Evolutionary conservation across 2,329 filamentous ascomycete genomes (phyloP).

Genomic region (Talaromyces amestolkiae): DNA sequence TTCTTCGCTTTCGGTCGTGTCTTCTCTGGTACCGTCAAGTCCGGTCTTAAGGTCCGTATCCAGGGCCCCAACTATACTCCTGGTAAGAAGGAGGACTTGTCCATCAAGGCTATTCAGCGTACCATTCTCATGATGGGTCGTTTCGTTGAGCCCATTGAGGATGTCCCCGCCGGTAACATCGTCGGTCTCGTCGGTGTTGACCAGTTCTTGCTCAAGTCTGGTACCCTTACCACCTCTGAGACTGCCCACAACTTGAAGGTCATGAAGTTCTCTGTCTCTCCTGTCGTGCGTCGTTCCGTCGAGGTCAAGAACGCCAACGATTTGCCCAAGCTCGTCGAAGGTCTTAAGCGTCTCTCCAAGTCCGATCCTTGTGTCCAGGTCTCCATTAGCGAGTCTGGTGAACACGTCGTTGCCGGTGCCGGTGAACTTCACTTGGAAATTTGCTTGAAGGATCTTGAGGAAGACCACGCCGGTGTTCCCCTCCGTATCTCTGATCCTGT

Average conservation of each 20-base stretch:
- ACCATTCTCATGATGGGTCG: slow-evolving; percentile 99
- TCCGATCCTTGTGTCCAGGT: slow-evolving; percentile 98
- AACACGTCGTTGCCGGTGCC: slow-evolving; percentile 98
- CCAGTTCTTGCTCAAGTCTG: slow-evolving; percentile 99
- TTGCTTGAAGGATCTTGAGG: slow-evolving; percentile 99
- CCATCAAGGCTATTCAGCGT: slow-evolving; percentile 99
- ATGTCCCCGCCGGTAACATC: slow-evolving; percentile 99
- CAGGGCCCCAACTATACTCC: slow-evolving; percentile 98
- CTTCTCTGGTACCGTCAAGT: slow-evolving; percentile 96
- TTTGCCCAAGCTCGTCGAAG: slow-evolving; percentile 98
- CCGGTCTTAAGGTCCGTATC: slow-evolving; percentile 99
- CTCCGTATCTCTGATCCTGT: slow-evolving; percentile 98
- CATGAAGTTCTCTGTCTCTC: slow-evolving; percentile 99
- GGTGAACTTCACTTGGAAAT: slow-evolving; percentile 99
- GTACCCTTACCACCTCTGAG: slow-evolving; percentile 95
- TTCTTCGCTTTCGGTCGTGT: slow-evolving; percentile 99
- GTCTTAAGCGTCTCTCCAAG: slow-evolving; percentile 99
- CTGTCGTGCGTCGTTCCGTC: slow-evolving; percentile 96
- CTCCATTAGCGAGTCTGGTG: slow-evolving; percentile 83
- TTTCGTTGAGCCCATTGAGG: slow-evolving; percentile 97
- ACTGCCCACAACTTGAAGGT: slow-evolving; percentile 99
- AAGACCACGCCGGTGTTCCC: slow-evolving; percentile 98
- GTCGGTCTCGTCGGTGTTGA: slow-evolving; percentile 98
- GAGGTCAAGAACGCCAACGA: slow-evolving; percentile 99
- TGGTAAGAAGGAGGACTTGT: slow-evolving; percentile 97